Percentiles rank a stretch among this genome's conserved stretches.
These are phyloP conservation scores for Termitomyces sp. DNA, from an alignment of 768 basidiomycete species.

Conservation along the genomic window DNA sequence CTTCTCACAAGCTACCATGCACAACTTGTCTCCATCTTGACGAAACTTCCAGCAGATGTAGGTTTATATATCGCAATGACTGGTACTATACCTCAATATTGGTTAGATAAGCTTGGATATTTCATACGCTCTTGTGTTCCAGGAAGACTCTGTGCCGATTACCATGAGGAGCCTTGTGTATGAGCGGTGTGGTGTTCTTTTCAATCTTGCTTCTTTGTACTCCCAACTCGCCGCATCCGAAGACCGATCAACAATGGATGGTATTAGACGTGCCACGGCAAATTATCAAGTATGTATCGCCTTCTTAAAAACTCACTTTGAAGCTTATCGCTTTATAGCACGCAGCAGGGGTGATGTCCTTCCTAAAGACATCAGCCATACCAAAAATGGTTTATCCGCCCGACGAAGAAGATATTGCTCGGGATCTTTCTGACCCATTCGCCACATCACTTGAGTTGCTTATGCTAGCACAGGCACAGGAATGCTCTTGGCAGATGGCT, in stretches of 20 bases:
- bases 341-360: constrained; percentile 69
- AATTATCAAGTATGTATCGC: constrained; percentile 56
- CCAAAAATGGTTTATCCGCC: constrained; percentile 44
- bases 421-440: constrained; percentile 63
- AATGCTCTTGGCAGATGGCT: constrained; percentile 94
- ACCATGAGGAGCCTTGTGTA: constrained; percentile 71
- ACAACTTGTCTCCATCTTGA: constrained; percentile 76
- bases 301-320: not conserved
- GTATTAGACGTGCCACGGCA: constrained; percentile 73
- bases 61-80: constrained; percentile 10
- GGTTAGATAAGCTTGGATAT: constrained; percentile 64
- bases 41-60: constrained; percentile 82
- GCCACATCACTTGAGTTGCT: constrained; percentile 62
- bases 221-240: constrained; percentile 71
- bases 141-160: constrained; percentile 48
- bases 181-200: constrained; percentile 74
- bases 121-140: constrained; percentile 71
- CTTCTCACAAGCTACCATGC: constrained; percentile 72
- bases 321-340: constrained; percentile 29
- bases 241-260: constrained; percentile 68
- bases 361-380: constrained; percentile 46
- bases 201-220: constrained; percentile 85
- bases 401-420: constrained; percentile 47
- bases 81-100: not conserved
- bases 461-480: constrained; percentile 92